A percentile compares a stretch with the other conserved stretches of the same genome.
These are phyloP conservation scores for Tolypocladium ophioglossoides DNA, from an alignment of 2,329 filamentous ascomycete genomes.

Conservation along the genomic window DNA sequence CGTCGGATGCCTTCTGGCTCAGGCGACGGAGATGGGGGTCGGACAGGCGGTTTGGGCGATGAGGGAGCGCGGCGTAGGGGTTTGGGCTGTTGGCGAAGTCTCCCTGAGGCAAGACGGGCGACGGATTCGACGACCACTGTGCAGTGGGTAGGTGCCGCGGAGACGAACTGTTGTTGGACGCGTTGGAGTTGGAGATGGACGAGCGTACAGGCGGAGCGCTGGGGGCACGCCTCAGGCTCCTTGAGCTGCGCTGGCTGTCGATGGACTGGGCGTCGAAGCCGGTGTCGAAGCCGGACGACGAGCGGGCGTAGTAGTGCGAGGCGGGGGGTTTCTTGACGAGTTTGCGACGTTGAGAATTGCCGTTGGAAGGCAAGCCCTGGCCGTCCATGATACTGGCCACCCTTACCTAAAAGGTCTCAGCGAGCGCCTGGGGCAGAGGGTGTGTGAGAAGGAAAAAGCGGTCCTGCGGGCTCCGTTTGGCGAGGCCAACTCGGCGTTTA, in stretches of 20 bases:
- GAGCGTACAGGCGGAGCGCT: conserved; percentile 44
- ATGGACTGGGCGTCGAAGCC: conserved; percentile 46
- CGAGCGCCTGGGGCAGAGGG: conserved; percentile 5
- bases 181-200: conserved; percentile 37
- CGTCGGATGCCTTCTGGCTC: conserved; percentile 34
- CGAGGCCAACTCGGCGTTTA: neutral
- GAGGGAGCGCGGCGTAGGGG: conserved; percentile 7
- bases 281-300: conserved; percentile 40
- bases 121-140: conserved; percentile 32
- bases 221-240: conserved; percentile 49
- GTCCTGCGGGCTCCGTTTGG: conserved; percentile 5
- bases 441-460: conserved; percentile 7
- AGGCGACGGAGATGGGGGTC: conserved; percentile 7
- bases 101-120: conserved; percentile 33
- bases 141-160: conserved; percentile 33
- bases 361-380: conserved; percentile 31
- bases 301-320: conserved; percentile 24
- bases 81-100: conserved; percentile 21
- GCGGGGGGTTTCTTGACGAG: conserved; percentile 53
- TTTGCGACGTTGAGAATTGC: conserved; percentile 44
- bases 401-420: conserved; percentile 15
- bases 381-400: conserved; percentile 34
- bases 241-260: conserved; percentile 53
- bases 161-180: conserved; percentile 37
- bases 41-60: conserved; percentile 11